Conservation (phyloP, 2,329 filamentous ascomycete species). For the Neurospora sp. region DNA sequence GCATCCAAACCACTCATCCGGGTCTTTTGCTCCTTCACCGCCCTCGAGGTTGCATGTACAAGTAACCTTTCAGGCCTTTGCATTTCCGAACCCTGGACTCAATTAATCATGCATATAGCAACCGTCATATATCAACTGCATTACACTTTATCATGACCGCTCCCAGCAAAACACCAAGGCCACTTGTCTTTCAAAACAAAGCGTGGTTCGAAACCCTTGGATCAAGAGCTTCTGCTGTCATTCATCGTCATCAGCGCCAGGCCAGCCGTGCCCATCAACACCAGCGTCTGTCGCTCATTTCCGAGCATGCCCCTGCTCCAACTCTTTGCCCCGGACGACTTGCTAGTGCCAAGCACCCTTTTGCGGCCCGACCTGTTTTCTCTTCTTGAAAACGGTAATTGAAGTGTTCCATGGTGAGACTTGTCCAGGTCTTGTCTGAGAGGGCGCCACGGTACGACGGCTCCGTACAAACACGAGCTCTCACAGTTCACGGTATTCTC, state of each 20-base stretch:
- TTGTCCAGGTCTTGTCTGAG: background rate
- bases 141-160: background rate
- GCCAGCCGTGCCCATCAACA: background rate
- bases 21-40: background rate
- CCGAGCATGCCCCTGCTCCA: background rate
- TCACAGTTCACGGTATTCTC: background rate
- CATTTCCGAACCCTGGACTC: background rate
- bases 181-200: background rate
- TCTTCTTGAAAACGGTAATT: background rate
- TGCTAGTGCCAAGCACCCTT: background rate
- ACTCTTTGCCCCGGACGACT: background rate
- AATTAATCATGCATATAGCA: background rate
- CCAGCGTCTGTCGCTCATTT: background rate
- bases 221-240: background rate
- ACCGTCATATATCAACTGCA: background rate
- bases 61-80: background rate
- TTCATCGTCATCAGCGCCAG: background rate
- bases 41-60: background rate
- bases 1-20: background rate
- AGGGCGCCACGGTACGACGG: background rate
- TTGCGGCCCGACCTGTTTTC: background rate
- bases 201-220: background rate
- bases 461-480: background rate
- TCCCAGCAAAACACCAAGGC: background rate
- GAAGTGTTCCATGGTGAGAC: background rate